Percentiles rank a stretch among this genome's conserved stretches.
Conservation (phyloP, 202 grass and related monocot species). For the Hordeum pubiflorum region DNA sequence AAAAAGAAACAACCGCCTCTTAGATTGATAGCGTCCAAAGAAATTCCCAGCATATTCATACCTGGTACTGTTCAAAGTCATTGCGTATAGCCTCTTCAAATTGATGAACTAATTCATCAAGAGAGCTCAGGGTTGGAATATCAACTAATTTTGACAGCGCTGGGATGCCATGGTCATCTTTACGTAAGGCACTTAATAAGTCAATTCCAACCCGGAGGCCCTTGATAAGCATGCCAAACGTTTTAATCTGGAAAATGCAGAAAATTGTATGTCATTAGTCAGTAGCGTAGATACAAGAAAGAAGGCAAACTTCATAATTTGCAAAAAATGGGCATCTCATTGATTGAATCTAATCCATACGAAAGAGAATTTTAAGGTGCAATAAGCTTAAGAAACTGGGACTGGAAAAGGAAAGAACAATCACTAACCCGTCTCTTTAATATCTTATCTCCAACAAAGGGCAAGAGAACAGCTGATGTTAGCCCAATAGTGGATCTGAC, state of each 20-base stretch:
- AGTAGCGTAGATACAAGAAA: background rate
- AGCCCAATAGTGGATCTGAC: slow-evolving; percentile 72
- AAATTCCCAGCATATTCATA: slow-evolving; percentile 26
- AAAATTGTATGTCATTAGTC: slow-evolving; percentile 3
- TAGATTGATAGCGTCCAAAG: background rate
- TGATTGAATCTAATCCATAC: slow-evolving; percentile 5
- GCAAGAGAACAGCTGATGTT: slow-evolving; percentile 45
- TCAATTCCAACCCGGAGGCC: slow-evolving; percentile 61
- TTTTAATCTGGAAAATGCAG: slow-evolving; percentile 64
- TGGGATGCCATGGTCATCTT: slow-evolving; percentile 51
- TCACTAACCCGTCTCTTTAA: slow-evolving; percentile 70
- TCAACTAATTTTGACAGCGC: slow-evolving; percentile 62
- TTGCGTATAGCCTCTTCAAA: slow-evolving; percentile 56
- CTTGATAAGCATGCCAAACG: slow-evolving; percentile 76
- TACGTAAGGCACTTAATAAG: slow-evolving; percentile 59
- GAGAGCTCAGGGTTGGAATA: slow-evolving; percentile 57
- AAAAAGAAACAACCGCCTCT: slow-evolving; percentile 17
- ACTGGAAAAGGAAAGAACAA: slow-evolving; percentile 9
- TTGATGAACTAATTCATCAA: slow-evolving; percentile 43
- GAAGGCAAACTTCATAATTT: slow-evolving; percentile 5
- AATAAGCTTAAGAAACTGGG: background rate
- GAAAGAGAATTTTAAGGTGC: background rate
- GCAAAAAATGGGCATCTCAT: background rate
- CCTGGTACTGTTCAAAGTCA: slow-evolving; percentile 68
- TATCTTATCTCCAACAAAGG: slow-evolving; percentile 63